These are phyloP conservation scores for Tarenaya hassleriana DNA, from an alignment of 345 rosid species.

Conservation along the genomic window DNA sequence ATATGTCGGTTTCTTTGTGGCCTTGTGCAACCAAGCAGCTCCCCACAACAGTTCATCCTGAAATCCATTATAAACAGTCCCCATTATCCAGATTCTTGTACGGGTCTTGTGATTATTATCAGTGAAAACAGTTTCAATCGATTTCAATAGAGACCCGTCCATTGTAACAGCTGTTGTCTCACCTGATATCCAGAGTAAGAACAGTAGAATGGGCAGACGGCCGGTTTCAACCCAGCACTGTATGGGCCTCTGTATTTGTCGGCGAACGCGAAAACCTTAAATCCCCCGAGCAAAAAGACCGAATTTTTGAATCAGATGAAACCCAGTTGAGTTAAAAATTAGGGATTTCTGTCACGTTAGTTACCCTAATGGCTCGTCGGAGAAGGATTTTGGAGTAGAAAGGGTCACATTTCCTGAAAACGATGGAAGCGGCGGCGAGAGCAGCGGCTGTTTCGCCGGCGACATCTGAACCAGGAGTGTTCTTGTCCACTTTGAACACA, in stretches of 20 bases:
- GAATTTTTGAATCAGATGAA: neutral
- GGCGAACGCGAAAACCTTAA: constrained; percentile 53
- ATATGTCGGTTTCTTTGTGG: constrained; percentile 46
- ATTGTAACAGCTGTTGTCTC: neutral
- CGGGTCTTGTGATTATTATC: too few relatives aligned
- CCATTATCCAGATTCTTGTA: neutral
- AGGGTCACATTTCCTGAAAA: constrained; percentile 40
- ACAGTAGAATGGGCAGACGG: constrained; percentile 54
- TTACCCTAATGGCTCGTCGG: constrained; percentile 45
- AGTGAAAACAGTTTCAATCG: too few relatives aligned
- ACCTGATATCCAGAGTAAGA: constrained; percentile 57
- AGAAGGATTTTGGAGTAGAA: constrained; percentile 46
- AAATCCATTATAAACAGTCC: neutral
- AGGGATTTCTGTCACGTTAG: neutral
- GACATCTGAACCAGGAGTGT: constrained; percentile 73
- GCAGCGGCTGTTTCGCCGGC: constrained; percentile 88
- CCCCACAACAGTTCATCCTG: constrained; percentile 92
- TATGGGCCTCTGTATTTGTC: constrained; percentile 51
- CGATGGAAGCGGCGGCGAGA: constrained; percentile 74
- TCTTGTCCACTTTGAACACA: constrained; percentile 43
- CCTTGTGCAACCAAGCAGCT: constrained; percentile 75
- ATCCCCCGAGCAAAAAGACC: neutral
- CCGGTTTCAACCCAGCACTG: constrained; percentile 39
- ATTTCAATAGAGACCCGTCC: too few relatives aligned
- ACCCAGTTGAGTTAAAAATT: neutral